Evolutionary conservation across 345 rosid species (phyloP).

Genomic region (Cardiospermum halicacabum): DNA sequence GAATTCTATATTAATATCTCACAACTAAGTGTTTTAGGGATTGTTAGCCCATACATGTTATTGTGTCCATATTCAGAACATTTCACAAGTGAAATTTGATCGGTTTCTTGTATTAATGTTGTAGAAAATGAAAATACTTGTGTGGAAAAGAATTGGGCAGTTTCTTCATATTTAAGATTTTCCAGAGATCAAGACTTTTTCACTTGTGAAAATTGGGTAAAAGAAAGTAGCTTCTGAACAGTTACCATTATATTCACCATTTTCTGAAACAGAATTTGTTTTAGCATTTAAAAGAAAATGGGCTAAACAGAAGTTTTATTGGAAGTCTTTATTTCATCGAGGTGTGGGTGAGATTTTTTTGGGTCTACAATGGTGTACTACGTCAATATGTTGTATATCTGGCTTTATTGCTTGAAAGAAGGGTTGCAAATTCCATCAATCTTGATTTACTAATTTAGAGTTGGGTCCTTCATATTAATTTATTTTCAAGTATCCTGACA

Average conservation of each 20-base stretch:
- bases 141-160: not conserved
- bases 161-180: too few relatives aligned
- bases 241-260: not conserved
- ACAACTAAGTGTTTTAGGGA: too few relatives aligned
- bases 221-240: not conserved
- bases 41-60: not conserved
- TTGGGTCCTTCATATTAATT: not conserved
- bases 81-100: not conserved
- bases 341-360: not conserved
- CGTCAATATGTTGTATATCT: not conserved
- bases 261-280: not conserved
- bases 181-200: too few relatives aligned
- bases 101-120: not conserved
- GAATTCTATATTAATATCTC: too few relatives aligned
- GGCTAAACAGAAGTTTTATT: too few relatives aligned
- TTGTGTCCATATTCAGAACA: not conserved
- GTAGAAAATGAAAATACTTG: not conserved
- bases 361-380: not conserved
- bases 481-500: conserved; percentile 1
- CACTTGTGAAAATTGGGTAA: not conserved
- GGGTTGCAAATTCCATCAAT: not conserved
- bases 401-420: not conserved
- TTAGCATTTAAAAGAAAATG: not conserved
- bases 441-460: not conserved
- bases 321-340: not conserved